Evolutionary conservation across 257 asterid genomes (phyloP).

Genomic region (Phtheirospermum japonicum): DNA sequence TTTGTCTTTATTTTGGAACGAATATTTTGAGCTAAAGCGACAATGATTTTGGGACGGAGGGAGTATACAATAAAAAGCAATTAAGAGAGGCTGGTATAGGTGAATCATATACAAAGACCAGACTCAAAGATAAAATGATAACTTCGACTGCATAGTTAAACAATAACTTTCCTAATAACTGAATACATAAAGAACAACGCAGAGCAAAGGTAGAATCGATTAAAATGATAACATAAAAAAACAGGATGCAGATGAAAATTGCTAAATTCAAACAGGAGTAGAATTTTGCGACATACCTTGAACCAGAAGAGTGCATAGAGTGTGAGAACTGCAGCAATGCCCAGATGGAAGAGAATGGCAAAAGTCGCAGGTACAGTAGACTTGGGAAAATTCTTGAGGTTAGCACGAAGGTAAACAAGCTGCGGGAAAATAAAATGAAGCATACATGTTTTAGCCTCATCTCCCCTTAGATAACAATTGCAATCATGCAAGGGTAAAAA

Average conservation of each 20-base stretch:
- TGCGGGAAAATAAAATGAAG: slow-evolving; percentile 34
- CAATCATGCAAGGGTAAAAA: background rate
- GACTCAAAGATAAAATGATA: slow-evolving; percentile 5
- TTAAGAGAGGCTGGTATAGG: slow-evolving; percentile 7
- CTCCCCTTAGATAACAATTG: background rate
- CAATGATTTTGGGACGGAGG: no score
- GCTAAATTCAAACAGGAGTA: slow-evolving; percentile 16
- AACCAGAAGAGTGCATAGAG: slow-evolving; percentile 85
- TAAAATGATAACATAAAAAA: background rate
- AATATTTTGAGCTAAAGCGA: no score
- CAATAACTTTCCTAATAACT: slow-evolving; percentile 1
- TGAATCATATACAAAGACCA: slow-evolving; percentile 2
- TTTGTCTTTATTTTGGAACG: no score
- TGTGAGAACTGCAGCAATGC: slow-evolving; percentile 77
- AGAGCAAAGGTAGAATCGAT: slow-evolving; percentile 7
- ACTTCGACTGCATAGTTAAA: background rate
- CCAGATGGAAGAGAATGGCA: slow-evolving; percentile 75
- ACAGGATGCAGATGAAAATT: slow-evolving; percentile 3
- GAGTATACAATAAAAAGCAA: background rate
- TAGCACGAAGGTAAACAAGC: slow-evolving; percentile 69
- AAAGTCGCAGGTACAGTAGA: slow-evolving; percentile 60
- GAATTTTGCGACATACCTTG: slow-evolving; percentile 53
- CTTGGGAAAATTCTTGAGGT: slow-evolving; percentile 77
- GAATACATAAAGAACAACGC: background rate
- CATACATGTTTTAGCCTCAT: slow-evolving; percentile 10